Evolutionary conservation across 495 filamentous ascomycete species (phyloP), one percentile per base, ranked within the genome.

Genomic region (Xylaria intraflava): DNA sequence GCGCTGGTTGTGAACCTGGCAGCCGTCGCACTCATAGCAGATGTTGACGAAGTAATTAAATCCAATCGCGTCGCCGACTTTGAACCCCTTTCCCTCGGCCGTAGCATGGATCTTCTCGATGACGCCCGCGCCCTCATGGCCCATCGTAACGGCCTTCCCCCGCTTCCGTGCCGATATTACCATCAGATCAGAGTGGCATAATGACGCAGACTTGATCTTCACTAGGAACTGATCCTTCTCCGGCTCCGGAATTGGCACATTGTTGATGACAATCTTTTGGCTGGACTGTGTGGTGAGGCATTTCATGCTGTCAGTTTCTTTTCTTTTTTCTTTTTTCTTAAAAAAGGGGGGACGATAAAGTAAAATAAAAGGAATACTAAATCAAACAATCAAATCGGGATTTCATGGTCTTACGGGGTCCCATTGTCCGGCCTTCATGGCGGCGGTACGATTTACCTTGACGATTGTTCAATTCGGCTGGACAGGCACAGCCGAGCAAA

Each of bases 21-120:
- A 72, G 23, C 61, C 67, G 27, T 71, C 69, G 49, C 69, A 72
- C 45, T 68, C 59, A 33, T 68, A 72, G 53, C 69, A 72, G 55
- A 62, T 64, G 19, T 60, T 66, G 33, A 67, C 59, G 53, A 71
- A 64, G 51, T 70, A 71, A 12, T 65, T 54, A 38, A 69, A 71
- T 17, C 69, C 69, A 19, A 72, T 62, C 1, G 51, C 46, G 50
- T 72, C 69, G 42, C 69, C 67, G 7, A 60, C 55, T 38, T 62
- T 65, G 59, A 71, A 72, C 12, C 69, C 69, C 44, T 70, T 72
- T 29, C 56, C 61, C 39, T 65, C 62, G 10, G 67, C 62, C 5
- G 40, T 54, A 1, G 64, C 33, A 48, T 69, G 64, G 20, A 72
- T 57, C 26, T 63, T 61, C 31, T 64, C 62, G 33, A 72, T 68